Evolutionary conservation across 306 rosid species (phyloP).

Genomic region (Citrullus colocynthis): DNA sequence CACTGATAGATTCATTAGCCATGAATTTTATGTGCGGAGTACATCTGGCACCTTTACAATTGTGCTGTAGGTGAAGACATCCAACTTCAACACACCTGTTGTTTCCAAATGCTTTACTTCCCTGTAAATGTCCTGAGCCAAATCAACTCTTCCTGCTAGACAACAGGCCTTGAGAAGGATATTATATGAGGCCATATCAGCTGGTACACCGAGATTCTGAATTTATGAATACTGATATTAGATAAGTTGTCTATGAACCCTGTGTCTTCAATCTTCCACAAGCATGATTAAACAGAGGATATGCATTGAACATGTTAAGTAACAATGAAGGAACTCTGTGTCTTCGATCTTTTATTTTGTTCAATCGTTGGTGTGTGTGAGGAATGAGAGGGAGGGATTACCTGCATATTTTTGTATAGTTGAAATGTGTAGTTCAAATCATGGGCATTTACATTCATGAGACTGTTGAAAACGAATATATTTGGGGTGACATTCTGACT

Average conservation of each 20-base stretch:
- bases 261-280: background rate
- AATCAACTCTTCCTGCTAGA: constrained; percentile 86
- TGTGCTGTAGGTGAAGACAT: constrained; percentile 96
- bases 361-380: background rate
- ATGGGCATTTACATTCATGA: constrained; percentile 81
- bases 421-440: constrained; percentile 63
- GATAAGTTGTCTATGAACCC: background rate
- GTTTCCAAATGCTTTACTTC: constrained; percentile 79
- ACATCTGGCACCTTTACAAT: constrained; percentile 51
- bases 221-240: constrained; percentile 11
- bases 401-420: constrained; percentile 61
- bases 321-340: background rate
- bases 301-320: background rate
- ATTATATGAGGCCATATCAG: constrained; percentile 81
- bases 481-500: constrained; percentile 73
- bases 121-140: constrained; percentile 71
- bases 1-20: background rate
- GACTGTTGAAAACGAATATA: constrained; percentile 82
- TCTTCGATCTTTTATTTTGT: background rate
- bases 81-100: constrained; percentile 58
- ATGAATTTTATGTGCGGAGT: constrained; percentile 3
- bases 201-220: constrained; percentile 61
- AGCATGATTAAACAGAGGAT: background rate
- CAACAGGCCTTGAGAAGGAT: constrained; percentile 87
- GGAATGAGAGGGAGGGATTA: constrained; percentile 16